Evolutionary conservation across 192 early-diverging fungal species (phyloP), one percentile per base, ranked within the genome.

Genomic region (Gaertneriomyces sp.): DNA sequence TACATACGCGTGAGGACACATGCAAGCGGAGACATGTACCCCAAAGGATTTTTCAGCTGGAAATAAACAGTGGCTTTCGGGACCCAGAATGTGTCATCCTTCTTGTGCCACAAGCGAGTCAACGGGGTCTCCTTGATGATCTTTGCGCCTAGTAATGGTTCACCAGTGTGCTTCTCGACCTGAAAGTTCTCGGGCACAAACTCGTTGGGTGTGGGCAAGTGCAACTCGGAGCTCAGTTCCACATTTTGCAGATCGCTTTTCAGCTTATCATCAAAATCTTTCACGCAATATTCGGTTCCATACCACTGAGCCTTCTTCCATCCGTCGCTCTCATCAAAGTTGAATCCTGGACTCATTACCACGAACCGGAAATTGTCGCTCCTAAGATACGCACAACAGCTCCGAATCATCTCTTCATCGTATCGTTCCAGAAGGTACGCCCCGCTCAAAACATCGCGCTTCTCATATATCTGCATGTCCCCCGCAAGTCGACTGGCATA

Each of bases 51-150:
- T 56, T 68, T 74, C 17, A 85, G 47, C 50, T 80, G 73, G 47
- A 97, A 83, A 60, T 81, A 87, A 53, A 91, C 75, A 61, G 89
- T 86, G 58, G 89, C 91, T 63, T 94, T 91, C 42, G 96, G 96
- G 16, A 94, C 82, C 81, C 86, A 89, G 64, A 93, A 98, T 3
- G 82, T 90, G 71, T 96, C 92, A 76, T 98, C 96, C 63, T 90
- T 91, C 73, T 96, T 95, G 73, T 92, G 85, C 96, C 96, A 98
- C 69, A 97, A 69, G 43, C 93, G 85, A 20, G 82, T 53, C 3
- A 73, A 42, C 0, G 75, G 63, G 8, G 79, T 76, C n/a, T 93
- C 84, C 50, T 65, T 70, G 50, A 93, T 76, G 54, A 93, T 73
- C 25, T 33, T 33, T 2, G 25, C 25, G 25, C 25, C 25, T 33